phyloP scores from a whole-genome alignment of 1,284 basidiomycete species.

The Austropuccinia psidii region DNA sequence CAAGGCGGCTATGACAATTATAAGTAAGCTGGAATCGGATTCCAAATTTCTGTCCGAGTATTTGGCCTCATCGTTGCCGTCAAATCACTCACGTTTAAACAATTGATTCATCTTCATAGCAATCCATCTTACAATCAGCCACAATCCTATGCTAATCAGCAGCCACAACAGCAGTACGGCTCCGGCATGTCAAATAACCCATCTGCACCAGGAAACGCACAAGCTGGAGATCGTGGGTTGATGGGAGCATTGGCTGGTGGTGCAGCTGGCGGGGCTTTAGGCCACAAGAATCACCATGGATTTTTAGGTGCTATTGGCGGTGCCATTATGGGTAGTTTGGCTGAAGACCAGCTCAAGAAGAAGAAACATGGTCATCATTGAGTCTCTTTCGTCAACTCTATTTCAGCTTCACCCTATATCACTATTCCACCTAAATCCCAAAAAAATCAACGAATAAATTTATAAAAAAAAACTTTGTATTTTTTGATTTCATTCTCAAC shows the following conservation, averaged over 20 bases:
- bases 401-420: no score
- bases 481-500: no score
- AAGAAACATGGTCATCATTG: constrained; percentile 22
- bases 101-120: not conserved
- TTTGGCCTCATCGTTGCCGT: not conserved
- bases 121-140: not conserved
- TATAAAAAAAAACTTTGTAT: no score
- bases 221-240: constrained; percentile 14
- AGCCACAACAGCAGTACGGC: not conserved
- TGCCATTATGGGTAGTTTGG: constrained; percentile 6
- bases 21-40: not conserved
- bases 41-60: not conserved
- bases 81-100: not conserved
- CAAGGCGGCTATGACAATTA: not conserved
- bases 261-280: not conserved
- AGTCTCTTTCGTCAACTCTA: not conserved
- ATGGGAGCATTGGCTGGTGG: constrained; percentile 20
- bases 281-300: constrained; percentile 18
- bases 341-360: constrained; percentile 13
- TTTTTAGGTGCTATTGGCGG: constrained; percentile 13
- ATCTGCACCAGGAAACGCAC: not conserved
- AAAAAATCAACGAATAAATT: no score
- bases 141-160: not conserved
- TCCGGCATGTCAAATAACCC: no score
- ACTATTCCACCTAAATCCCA: no score